Evolutionary conservation across 2,329 filamentous ascomycete genomes (phyloP).

Genomic region (Zarea fungicola): DNA sequence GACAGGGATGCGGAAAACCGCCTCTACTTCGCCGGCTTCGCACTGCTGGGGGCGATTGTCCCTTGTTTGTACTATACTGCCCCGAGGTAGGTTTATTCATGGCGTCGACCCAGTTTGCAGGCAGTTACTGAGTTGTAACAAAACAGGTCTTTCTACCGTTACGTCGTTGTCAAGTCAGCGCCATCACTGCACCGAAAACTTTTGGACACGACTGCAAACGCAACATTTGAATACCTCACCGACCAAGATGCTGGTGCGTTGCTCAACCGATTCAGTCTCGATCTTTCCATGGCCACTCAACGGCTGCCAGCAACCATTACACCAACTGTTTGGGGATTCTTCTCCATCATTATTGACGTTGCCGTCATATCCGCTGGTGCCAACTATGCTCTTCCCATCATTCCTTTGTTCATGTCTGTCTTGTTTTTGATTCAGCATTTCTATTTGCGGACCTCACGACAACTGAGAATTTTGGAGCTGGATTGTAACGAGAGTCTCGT

Average conservation of each 20-base stretch:
- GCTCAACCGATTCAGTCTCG: constrained; percentile 23
- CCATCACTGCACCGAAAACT: neutral
- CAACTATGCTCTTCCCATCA: constrained; percentile 24
- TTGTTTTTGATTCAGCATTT: constrained; percentile 27
- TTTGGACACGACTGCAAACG: neutral
- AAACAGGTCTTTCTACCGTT: neutral
- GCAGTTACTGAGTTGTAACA: no score
- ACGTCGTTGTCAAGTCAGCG: neutral
- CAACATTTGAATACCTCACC: constrained; percentile 19
- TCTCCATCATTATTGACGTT: constrained; percentile 15
- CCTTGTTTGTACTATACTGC: neutral
- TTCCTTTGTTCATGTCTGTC: constrained; percentile 20
- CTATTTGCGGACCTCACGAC: constrained; percentile 31
- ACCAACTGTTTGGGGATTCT: neutral
- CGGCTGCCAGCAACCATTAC: constrained; percentile 22
- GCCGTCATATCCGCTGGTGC: constrained; percentile 19
- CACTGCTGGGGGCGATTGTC: neutral
- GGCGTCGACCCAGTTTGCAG: neutral
- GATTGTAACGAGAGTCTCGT: constrained; percentile 30
- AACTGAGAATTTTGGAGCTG: constrained; percentile 31
- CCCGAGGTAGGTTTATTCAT: neutral
- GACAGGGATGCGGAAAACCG: constrained; percentile 6
- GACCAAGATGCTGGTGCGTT: neutral
- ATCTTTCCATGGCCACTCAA: constrained; percentile 21
- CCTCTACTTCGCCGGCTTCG: constrained; percentile 12